A percentile compares a stretch with the other conserved stretches of the same genome.
These are phyloP conservation scores for Fusarium oxysporum DNA, from an alignment of 2,329 filamentous ascomycete genomes.

Conservation along the genomic window DNA sequence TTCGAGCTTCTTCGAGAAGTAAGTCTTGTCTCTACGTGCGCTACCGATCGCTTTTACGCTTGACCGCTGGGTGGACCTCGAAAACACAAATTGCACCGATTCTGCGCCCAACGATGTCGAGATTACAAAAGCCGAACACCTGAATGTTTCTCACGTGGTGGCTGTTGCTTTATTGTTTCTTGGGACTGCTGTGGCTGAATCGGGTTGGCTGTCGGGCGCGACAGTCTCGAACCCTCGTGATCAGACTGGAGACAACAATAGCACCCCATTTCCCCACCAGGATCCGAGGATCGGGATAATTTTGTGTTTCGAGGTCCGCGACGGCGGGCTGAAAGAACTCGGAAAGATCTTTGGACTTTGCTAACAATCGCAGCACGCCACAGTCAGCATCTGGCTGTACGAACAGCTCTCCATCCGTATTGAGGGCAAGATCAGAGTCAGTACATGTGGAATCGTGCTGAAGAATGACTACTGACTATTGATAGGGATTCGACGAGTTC, in stretches of 20 bases:
- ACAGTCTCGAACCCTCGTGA: neutral
- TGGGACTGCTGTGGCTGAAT: neutral
- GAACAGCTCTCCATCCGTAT: conserved; percentile 95
- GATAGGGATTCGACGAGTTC: conserved; percentile 97
- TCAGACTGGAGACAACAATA: neutral
- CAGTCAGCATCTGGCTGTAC: conserved; percentile 95
- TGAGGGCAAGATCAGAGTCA: conserved; percentile 93
- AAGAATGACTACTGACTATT: neutral
- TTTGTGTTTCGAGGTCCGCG: conserved; percentile 3
- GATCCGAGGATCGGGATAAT: neutral
- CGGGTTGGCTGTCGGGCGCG: neutral
- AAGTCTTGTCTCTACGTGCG: conserved; percentile 40
- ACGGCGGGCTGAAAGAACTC: neutral
- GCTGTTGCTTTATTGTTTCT: neutral
- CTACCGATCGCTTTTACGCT: conserved; percentile 4
- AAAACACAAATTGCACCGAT: conserved; percentile 19
- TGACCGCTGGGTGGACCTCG: conserved; percentile 31
- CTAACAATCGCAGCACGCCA: conserved; percentile 70
- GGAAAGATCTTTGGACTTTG: neutral
- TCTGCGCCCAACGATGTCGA: neutral
- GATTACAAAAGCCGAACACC: neutral
- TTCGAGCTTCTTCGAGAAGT: conserved; percentile 81
- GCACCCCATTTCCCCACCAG: neutral
- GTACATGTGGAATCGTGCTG: conserved; percentile 46
- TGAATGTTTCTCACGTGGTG: neutral